A percentile compares a stretch with the other conserved stretches of the same genome.
phyloP scores from a whole-genome alignment of 495 filamentous ascomycete species.

The Sphaerosporella brunnea region DNA sequence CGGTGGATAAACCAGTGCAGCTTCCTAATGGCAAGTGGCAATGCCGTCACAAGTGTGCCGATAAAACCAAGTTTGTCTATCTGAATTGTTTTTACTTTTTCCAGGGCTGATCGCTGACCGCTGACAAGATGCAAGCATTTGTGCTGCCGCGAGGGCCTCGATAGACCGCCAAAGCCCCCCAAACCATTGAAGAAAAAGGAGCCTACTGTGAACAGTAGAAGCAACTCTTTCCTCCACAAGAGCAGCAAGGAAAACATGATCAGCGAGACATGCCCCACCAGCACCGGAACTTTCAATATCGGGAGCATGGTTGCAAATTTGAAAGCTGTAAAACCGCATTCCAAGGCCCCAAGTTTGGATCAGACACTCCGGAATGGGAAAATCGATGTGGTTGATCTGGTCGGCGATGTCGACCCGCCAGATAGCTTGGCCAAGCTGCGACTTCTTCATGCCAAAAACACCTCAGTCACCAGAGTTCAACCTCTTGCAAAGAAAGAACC shows the following conservation, averaged over 20 bases:
- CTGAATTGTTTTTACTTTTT: no score
- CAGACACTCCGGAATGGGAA: background rate
- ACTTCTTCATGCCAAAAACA: background rate
- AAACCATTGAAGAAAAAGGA: slow-evolving; percentile 14
- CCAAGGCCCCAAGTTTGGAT: background rate
- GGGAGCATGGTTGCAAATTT: background rate
- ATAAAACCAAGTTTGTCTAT: slow-evolving; percentile 46
- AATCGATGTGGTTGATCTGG: background rate
- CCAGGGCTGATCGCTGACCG: slow-evolving; percentile 28
- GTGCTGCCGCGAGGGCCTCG: slow-evolving; percentile 77
- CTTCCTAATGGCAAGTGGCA: slow-evolving; percentile 71
- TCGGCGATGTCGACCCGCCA: background rate
- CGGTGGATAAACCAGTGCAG: slow-evolving; percentile 37
- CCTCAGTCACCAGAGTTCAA: background rate
- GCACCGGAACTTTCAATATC: background rate
- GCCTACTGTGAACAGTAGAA: background rate
- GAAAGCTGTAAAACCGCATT: background rate
- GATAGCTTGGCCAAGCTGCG: background rate
- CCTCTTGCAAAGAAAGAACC: background rate
- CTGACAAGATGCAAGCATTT: slow-evolving; percentile 50
- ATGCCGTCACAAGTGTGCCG: slow-evolving; percentile 71
- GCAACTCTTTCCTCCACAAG: background rate
- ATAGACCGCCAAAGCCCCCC: slow-evolving; percentile 51
- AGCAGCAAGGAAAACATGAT: background rate
- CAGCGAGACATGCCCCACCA: background rate